Evolutionary conservation across 2,329 filamentous ascomycete genomes (phyloP), one percentile per base, ranked within the genome.

Genomic region (Botrytis byssoidea): DNA sequence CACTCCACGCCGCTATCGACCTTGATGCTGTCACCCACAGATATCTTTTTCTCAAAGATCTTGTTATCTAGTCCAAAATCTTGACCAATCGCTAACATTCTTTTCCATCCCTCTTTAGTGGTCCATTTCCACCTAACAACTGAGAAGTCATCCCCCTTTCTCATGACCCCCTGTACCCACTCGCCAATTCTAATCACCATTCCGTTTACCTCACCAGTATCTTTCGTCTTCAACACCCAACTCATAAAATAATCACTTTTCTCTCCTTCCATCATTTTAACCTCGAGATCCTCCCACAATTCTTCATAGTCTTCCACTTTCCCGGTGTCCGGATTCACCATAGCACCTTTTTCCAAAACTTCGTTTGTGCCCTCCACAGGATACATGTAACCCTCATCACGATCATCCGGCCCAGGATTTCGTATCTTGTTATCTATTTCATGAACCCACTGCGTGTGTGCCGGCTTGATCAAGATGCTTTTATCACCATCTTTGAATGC

Each of bases 371-470:
- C 74, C 40, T 76, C 42, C 64, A 77, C 73, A 2, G 77, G 76
- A n/a, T 72, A 77, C 79, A 82, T 79, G 44, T 80, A 76, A 0
- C 81, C 81, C 67, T 82, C 79, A 75, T 82, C 81, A 40, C 66
- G 67, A 8, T 78, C 77, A 48, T 78, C 74, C 1, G 61, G 35
- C 14, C 70, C 44, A 12, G 70, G 70, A 42, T 78, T 72, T 25
- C 74, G 75, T 18, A 74, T 78, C 42, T 78, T 78, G n/a, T 61
- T 76, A 63, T 79, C 78, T 37, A 79, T 72, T 77, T 77, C 78
- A 65, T 79, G 78, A 8, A 74, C 75, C 80, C 79, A 81, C 57
- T 77, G 64, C 12, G 77, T 80, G 66, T 80, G 79, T 37, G 74
- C 70, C 14, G 75, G 72, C 22, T 60, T 73, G 12, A 75, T 67